A percentile compares a stretch with the other conserved stretches of the same genome.
phyloP scores from a whole-genome alignment of 2,329 filamentous ascomycete genomes.

The Alternaria panax region DNA sequence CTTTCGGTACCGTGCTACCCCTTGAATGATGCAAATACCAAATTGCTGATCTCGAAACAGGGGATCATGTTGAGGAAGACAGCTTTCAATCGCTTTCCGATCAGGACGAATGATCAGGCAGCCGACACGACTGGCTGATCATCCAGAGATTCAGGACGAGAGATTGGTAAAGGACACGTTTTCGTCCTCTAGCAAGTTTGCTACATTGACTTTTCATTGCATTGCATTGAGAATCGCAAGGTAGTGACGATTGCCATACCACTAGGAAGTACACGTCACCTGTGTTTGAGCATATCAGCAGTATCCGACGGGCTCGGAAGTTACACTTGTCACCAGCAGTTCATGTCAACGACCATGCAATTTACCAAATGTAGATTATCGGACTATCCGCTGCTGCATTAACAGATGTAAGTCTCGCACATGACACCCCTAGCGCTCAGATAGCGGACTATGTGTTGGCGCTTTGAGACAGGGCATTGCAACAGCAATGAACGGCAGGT shows the following conservation, averaged over 20 bases:
- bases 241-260: neutral
- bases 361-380: rapidly evolving
- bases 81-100: neutral
- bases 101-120: neutral
- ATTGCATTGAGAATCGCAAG: neutral
- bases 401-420: neutral
- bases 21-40: neutral
- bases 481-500: neutral
- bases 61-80: neutral
- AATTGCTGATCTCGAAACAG: neutral
- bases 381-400: neutral
- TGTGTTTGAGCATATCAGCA: no score
- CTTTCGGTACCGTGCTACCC: neutral
- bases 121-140: neutral
- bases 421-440: neutral
- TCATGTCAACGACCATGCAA: no score
- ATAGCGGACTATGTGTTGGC: neutral
- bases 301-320: neutral
- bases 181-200: neutral
- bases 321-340: neutral
- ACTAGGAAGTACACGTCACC: neutral
- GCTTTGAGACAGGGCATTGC: neutral
- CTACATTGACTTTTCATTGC: neutral
- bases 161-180: neutral
- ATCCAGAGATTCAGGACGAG: neutral